These are phyloP conservation scores for Tagetes patula DNA, from an alignment of 129 eudicot genomes.

Conservation along the genomic window DNA sequence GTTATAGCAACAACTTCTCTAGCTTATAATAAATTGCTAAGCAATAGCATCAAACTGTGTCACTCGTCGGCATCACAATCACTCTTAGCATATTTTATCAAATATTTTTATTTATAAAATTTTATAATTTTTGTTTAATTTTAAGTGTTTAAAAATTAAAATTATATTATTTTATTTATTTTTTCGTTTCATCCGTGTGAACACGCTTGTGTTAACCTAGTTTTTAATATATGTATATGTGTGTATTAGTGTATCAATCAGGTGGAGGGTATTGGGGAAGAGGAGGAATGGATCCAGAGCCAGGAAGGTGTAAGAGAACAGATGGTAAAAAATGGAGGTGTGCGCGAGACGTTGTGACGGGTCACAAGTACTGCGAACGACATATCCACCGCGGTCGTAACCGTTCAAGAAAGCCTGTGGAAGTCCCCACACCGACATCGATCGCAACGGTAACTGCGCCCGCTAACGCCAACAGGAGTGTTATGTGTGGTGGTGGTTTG, in stretches of 20 bases:
- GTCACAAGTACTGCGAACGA: constrained; percentile 89
- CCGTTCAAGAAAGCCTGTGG: constrained; percentile 99
- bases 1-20: too few relatives aligned
- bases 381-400: constrained; percentile 91
- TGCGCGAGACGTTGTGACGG: constrained; percentile 69
- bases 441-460: constrained; percentile 13
- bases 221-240: neutral
- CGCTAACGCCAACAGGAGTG: neutral
- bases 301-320: constrained; percentile 89
- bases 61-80: too few relatives aligned
- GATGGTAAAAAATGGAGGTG: constrained; percentile 98
- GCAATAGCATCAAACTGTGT: too few relatives aligned
- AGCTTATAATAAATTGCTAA: too few relatives aligned
- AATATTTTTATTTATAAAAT: too few relatives aligned
- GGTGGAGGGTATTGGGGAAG: constrained; percentile 80
- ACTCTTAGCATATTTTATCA: too few relatives aligned
- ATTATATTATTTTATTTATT: neutral
- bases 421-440: constrained; percentile 58
- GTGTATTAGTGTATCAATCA: constrained; percentile 46
- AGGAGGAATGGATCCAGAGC: constrained; percentile 88
- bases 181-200: neutral
- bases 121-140: too few relatives aligned
- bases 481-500: constrained; percentile 12
- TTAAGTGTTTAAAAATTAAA: too few relatives aligned
- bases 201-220: neutral